These are phyloP conservation scores for Tylopilus intermedius DNA, from an alignment of 768 basidiomycete genomes.

Conservation along the genomic window DNA sequence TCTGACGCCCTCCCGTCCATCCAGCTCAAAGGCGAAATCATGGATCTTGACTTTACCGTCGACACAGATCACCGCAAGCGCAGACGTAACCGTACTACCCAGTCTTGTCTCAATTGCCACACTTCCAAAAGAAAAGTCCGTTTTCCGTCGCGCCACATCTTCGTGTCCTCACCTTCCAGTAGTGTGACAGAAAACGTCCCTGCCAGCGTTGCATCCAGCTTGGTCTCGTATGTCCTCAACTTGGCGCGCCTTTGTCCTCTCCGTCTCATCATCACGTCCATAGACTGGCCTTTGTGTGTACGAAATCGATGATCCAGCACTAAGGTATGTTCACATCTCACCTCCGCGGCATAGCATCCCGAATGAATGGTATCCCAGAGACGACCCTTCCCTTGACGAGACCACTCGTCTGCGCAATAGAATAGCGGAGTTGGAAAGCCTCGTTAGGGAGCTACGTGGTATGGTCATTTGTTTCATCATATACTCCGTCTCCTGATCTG, in stretches of 20 bases:
- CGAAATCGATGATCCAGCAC: slow-evolving; percentile 85
- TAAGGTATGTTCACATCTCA: slow-evolving; percentile 44
- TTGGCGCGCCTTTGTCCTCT: neutral
- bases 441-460: slow-evolving; percentile 86
- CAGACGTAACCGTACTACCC: slow-evolving; percentile 87
- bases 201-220: slow-evolving; percentile 89
- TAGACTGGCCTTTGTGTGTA: slow-evolving; percentile 94
- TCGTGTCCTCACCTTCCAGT: slow-evolving; percentile 8
- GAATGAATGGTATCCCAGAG: slow-evolving; percentile 39
- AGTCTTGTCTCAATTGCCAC: slow-evolving; percentile 85
- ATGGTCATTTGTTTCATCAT: slow-evolving; percentile 19
- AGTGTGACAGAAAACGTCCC: slow-evolving; percentile 88
- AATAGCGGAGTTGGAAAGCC: slow-evolving; percentile 89
- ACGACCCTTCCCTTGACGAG: slow-evolving; percentile 86
- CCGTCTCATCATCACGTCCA: slow-evolving; percentile 3
- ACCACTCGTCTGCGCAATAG: slow-evolving; percentile 78
- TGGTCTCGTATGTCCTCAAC: slow-evolving; percentile 56
- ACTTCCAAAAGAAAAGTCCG: slow-evolving; percentile 88
- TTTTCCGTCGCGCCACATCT: slow-evolving; percentile 1
- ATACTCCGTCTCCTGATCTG: slow-evolving; percentile 7
- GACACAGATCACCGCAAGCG: slow-evolving; percentile 78
- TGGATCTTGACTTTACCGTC: slow-evolving; percentile 71
- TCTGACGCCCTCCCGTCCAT: slow-evolving; percentile 48
- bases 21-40: slow-evolving; percentile 70
- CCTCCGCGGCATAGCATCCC: neutral